Percentiles rank a stretch among this genome's conserved stretches.
phyloP scores from a whole-genome alignment of 768 basidiomycete genomes.

The Naganishia antarctica region DNA sequence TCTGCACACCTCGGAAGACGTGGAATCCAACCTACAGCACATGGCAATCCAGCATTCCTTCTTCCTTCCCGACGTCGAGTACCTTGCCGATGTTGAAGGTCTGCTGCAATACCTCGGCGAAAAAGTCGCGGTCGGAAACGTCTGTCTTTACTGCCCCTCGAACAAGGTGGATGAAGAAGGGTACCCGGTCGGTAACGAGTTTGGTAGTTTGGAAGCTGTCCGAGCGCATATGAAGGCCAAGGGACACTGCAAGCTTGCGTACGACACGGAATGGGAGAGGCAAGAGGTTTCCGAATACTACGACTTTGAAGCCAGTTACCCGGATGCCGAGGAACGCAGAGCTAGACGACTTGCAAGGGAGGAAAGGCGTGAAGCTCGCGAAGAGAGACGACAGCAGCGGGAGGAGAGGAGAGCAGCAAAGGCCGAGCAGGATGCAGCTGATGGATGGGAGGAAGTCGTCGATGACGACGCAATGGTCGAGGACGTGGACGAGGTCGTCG shows the following conservation, averaged over 20 bases:
- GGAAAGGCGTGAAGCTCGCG: constrained; percentile 40
- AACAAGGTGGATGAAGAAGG: constrained; percentile 46
- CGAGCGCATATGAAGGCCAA: constrained; percentile 96
- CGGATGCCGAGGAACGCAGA: constrained; percentile 51
- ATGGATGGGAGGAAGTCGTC: constrained; percentile 40
- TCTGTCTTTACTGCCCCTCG: constrained; percentile 81
- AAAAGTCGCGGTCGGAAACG: constrained; percentile 86
- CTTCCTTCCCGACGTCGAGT: constrained; percentile 91
- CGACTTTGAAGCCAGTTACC: constrained; percentile 80
- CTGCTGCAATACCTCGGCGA: constrained; percentile 81
- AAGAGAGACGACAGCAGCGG: constrained; percentile 43
- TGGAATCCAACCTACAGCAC: constrained; percentile 70
- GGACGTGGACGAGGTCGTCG: constrained; percentile 33
- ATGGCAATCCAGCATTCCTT: constrained; percentile 87
- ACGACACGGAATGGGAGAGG: constrained; percentile 71
- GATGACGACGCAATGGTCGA: constrained; percentile 28
- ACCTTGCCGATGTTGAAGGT: constrained; percentile 75
- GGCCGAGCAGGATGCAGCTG: constrained; percentile 46
- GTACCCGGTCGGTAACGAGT: constrained; percentile 58
- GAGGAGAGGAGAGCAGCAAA: constrained; percentile 43
- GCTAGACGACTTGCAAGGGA: constrained; percentile 43
- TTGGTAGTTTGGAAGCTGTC: constrained; percentile 77
- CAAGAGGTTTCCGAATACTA: constrained; percentile 89
- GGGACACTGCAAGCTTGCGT: constrained; percentile 87
- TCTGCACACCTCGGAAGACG: constrained; percentile 51